Conservation (phyloP, 2,329 filamentous ascomycete species). For the Sphaerulina vaccinii region DNA sequence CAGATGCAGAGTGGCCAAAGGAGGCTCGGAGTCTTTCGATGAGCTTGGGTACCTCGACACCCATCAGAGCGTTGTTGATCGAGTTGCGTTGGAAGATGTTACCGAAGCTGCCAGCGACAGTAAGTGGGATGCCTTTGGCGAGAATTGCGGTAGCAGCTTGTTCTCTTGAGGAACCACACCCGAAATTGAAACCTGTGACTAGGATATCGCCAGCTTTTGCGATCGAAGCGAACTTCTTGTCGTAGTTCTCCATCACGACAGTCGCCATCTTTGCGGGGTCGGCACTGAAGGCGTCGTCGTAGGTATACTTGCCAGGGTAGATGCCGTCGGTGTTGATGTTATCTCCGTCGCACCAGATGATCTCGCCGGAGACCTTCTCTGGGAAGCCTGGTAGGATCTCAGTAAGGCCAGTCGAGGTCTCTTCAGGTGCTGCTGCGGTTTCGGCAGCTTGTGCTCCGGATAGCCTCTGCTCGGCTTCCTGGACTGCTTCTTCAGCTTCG, state of each 20-base stretch:
- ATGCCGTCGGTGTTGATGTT: conserved; percentile 93
- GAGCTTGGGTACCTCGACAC: conserved; percentile 67
- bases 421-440: conserved; percentile 28
- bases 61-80: conserved; percentile 77
- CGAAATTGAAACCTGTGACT: conserved; percentile 85
- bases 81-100: conserved; percentile 79
- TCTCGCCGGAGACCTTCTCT: conserved; percentile 77
- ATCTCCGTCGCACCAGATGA: conserved; percentile 80
- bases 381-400: conserved; percentile 85
- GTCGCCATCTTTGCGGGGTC: conserved; percentile 75
- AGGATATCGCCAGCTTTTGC: conserved; percentile 74
- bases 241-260: conserved; percentile 94
- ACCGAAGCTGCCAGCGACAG: conserved; percentile 76
- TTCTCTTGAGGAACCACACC: conserved; percentile 76
- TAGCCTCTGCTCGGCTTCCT: conserved; percentile 52
- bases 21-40: conserved; percentile 64
- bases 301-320: conserved; percentile 89
- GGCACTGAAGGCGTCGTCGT: conserved; percentile 79
- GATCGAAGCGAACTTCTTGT: conserved; percentile 64
- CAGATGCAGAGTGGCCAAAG: conserved; percentile 43
- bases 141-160: conserved; percentile 86
- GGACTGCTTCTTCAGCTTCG: conserved; percentile 64
- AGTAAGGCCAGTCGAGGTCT: conserved; percentile 49
- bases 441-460: conserved; percentile 33
- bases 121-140: conserved; percentile 75